phyloP scores from a whole-genome alignment of 345 rosid genomes.

The Lenwebbia sp. region DNA sequence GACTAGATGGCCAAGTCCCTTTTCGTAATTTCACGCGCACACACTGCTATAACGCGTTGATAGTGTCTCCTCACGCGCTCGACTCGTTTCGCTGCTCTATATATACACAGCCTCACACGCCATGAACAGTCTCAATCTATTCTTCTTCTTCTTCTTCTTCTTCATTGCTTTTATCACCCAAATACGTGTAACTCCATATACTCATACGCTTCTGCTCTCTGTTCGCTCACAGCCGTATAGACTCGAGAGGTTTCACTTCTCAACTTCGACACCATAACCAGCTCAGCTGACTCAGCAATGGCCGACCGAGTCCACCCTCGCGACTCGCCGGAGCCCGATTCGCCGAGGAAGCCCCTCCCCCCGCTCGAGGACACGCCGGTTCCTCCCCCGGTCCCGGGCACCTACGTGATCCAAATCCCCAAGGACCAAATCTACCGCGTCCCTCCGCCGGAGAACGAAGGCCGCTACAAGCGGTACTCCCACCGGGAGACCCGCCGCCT shows the following conservation, averaged over 20 bases:
- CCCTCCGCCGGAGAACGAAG: constrained; percentile 14
- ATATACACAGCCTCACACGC: not conserved
- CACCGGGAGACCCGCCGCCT: constrained; percentile 19
- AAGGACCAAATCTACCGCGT: constrained; percentile 19
- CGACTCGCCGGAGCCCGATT: constrained; percentile 1
- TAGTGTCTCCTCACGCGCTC: not conserved
- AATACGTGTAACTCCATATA: not conserved
- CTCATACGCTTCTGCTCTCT: not conserved
- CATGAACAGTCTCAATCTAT: not conserved
- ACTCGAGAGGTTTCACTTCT: not conserved
- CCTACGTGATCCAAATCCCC: constrained; percentile 21
- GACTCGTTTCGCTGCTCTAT: not conserved
- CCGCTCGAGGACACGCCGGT: constrained; percentile 21
- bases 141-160: not conserved
- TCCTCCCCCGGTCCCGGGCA: constrained; percentile 17
- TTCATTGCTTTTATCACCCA: not conserved
- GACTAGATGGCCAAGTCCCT: not conserved
- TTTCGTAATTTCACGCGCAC: not conserved
- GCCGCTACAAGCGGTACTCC: constrained; percentile 29
- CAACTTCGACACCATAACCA: not conserved
- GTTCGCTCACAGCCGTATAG: not conserved
- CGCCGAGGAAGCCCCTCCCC: constrained; percentile 4
- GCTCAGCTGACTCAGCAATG: constrained; percentile 7
- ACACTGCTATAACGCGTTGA: not conserved
- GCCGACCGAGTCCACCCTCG: constrained; percentile 26